Evolutionary conservation across 805 yeast species (phyloP).

Genomic region (Cyberlindnera amylophila): DNA sequence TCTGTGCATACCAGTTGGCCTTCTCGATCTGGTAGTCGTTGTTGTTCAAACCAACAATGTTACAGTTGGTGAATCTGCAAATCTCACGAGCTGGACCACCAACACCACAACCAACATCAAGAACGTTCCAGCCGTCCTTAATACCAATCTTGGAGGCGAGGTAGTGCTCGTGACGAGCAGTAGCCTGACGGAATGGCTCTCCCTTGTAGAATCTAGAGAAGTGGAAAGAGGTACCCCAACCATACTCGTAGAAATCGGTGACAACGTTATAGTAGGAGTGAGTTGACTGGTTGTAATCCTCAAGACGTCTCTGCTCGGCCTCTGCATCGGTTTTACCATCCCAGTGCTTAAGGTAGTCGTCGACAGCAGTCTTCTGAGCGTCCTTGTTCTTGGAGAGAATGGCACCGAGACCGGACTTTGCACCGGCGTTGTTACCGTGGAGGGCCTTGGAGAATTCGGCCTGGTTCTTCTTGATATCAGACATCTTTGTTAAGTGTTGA

Average conservation of each 20-base stretch:
- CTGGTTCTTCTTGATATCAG: constrained; percentile 25
- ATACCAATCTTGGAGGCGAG: constrained; percentile 84
- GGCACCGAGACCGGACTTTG: constrained; percentile 71
- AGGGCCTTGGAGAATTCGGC: constrained; percentile 74
- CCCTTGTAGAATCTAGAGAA: constrained; percentile 92
- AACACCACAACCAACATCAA: constrained; percentile 99
- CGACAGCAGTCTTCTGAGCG: constrained; percentile 79
- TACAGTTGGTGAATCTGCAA: constrained; percentile 82
- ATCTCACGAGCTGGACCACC: constrained; percentile 99
- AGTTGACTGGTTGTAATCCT: constrained; percentile 86
- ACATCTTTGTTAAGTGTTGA: constrained; percentile 1
- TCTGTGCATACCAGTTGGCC: constrained; percentile 76
- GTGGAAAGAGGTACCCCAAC: constrained; percentile 99
- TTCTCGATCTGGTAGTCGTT: constrained; percentile 95
- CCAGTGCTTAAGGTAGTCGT: constrained; percentile 96
- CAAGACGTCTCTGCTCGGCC: constrained; percentile 69
- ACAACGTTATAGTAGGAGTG: constrained; percentile 95
- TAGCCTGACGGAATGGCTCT: constrained; percentile 89
- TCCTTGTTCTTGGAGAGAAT: constrained; percentile 70
- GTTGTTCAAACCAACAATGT: constrained; percentile 88
- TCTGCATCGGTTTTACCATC: constrained; percentile 78
- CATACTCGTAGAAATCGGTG: constrained; percentile 97
- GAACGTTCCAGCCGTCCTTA: constrained; percentile 74
- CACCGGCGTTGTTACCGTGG: constrained; percentile 72
- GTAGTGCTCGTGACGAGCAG: constrained; percentile 96